Evolutionary conservation across 2,329 filamentous ascomycete species (phyloP).

Genomic region (Ceratocystis albifundus): DNA sequence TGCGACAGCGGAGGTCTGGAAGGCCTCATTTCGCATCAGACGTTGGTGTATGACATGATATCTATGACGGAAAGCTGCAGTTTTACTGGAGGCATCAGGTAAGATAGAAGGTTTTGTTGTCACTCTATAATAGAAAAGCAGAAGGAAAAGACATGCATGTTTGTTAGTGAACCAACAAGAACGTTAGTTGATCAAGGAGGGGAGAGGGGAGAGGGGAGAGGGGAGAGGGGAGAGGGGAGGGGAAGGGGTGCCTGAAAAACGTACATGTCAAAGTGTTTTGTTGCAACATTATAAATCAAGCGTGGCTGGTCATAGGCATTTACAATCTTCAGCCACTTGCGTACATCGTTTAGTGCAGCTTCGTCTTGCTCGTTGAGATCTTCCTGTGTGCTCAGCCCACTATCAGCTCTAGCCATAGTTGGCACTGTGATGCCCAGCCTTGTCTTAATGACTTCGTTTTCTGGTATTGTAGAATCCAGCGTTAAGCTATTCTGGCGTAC

Average conservation of each 20-base stretch:
- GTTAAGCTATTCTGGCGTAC: slow-evolving; percentile 53
- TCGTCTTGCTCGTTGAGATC: slow-evolving; percentile 50
- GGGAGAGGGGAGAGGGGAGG: too few relatives aligned
- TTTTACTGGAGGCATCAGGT: slow-evolving; percentile 70
- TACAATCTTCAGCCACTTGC: slow-evolving; percentile 74
- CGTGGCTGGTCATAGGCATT: slow-evolving; percentile 77
- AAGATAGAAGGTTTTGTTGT: slow-evolving; percentile 57
- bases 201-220: too few relatives aligned
- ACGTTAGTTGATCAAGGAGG: too few relatives aligned
- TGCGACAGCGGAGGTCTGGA: slow-evolving; percentile 69
- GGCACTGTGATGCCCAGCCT: slow-evolving; percentile 37
- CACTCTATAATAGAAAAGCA: slow-evolving; percentile 35
- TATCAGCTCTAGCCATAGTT: slow-evolving; percentile 40
- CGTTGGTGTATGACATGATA: slow-evolving; percentile 90
- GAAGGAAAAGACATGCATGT: slow-evolving; percentile 17
- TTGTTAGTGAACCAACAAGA: background rate
- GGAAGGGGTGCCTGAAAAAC: slow-evolving; percentile 21
- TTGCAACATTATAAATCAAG: slow-evolving; percentile 60
- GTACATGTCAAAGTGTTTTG: slow-evolving; percentile 82
- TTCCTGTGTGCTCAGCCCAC: slow-evolving; percentile 47
- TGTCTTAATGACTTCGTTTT: slow-evolving; percentile 43
- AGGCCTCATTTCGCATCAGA: slow-evolving; percentile 82
- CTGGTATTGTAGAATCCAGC: slow-evolving; percentile 41
- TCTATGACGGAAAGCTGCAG: slow-evolving; percentile 72
- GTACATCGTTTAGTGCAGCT: slow-evolving; percentile 48